Conservation (phyloP, 176 grass and related monocot genomes). For the Juncus inflexus region DNA sequence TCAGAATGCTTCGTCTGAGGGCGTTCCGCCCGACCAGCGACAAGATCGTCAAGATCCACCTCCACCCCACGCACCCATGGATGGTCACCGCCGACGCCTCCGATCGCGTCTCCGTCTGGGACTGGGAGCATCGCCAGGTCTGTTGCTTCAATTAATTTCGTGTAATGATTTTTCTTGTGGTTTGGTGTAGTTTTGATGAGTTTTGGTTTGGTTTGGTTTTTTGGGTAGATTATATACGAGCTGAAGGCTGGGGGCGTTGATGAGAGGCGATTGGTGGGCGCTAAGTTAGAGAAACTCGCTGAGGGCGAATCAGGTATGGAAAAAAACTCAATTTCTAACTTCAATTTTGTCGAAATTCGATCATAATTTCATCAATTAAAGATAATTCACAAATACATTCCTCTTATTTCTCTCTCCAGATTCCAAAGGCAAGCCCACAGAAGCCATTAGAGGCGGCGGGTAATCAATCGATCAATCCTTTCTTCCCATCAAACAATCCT, state of each 20-base stretch:
- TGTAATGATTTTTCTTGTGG: no score
- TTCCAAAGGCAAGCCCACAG: conserved; percentile 83
- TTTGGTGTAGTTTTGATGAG: background rate
- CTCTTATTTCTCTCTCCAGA: conserved; percentile 36
- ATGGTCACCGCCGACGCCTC: conserved; percentile 89
- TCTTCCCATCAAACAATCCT: background rate
- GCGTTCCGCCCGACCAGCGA: conserved; percentile 89
- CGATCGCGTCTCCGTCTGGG: conserved; percentile 93
- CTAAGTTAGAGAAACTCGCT: conserved; percentile 93
- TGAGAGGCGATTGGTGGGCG: conserved; percentile 79
- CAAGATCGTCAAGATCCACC: conserved; percentile 97
- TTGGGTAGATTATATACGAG: conserved; percentile 84
- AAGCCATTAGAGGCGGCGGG: conserved; percentile 94
- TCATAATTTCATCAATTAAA: no score
- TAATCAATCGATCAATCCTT: conserved; percentile 30
- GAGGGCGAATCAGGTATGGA: conserved; percentile 80
- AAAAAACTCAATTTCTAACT: background rate
- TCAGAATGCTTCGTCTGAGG: conserved; percentile 93
- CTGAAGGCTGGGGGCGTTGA: conserved; percentile 94
- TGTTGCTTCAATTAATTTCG: background rate
- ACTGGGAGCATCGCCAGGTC: conserved; percentile 97
- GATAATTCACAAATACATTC: background rate
- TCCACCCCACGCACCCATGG: conserved; percentile 96
- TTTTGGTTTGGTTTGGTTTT: background rate
- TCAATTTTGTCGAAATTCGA: background rate